Conservation (phyloP, 768 basidiomycete genomes). For the Mycena maculata region DNA sequence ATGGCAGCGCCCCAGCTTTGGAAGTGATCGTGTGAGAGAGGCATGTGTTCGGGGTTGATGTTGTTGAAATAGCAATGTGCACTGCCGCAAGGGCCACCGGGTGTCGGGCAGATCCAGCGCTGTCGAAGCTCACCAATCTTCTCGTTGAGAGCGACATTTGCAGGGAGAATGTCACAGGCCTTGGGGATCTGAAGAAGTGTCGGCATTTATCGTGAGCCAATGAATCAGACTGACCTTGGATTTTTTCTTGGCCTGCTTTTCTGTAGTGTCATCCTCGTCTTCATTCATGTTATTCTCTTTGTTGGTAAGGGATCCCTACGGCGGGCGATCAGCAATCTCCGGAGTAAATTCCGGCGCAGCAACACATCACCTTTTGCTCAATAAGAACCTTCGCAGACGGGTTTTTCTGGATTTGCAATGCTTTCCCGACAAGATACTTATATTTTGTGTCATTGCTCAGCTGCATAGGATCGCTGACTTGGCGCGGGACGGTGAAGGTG, state of each 20-base stretch:
- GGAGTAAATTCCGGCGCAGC: neutral
- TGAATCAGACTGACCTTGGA: neutral
- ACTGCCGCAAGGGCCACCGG: too few relatives aligned
- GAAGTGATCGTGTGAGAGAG: neutral
- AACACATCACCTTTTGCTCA: neutral
- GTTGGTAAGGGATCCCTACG: neutral
- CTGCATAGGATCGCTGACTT: neutral
- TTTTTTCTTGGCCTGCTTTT: neutral
- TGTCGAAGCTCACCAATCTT: too few relatives aligned
- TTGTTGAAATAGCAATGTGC: too few relatives aligned
- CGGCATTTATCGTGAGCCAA: neutral
- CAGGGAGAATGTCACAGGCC: too few relatives aligned
- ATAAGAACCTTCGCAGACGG: neutral
- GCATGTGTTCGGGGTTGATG: neutral
- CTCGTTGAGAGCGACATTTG: too few relatives aligned
- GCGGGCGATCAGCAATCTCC: neutral
- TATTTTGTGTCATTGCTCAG: neutral
- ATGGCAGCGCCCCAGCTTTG: neutral
- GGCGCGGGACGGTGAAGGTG: neutral
- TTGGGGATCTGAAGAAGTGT: neutral
- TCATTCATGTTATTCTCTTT: neutral
- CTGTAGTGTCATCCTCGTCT: neutral
- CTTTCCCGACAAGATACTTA: neutral
- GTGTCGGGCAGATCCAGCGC: too few relatives aligned
- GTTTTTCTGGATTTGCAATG: neutral